Evolutionary conservation across 1,284 basidiomycete species (phyloP), one percentile per base, ranked within the genome.

Genomic region (Boletus subluridellus): DNA sequence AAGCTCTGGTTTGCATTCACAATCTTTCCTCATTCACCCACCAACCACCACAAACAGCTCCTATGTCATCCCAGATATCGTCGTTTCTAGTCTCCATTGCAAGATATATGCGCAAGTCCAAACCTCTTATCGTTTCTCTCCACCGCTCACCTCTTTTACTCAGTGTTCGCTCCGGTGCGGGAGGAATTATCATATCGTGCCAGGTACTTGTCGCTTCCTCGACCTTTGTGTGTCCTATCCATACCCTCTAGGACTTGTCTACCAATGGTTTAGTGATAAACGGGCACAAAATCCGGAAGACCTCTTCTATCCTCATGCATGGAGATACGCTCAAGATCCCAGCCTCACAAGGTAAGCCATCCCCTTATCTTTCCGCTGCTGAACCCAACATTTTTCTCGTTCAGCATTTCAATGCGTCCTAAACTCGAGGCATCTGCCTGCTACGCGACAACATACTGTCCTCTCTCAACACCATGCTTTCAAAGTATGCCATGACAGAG

Each of bases 201-300:
- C 85, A 89, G 73, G 88, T 89, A 68, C 17, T 28, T 28, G 30
- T 53, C 24, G 15, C 46, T 60, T 46, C 14, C 39, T 35, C 39
- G 15, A 24, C 5, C 30, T 26, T 17, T 10, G 11, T 46, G 10
- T 46, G 28, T 52, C 41, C 30, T 42, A 47, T 41, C 17, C 55
- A 62, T 63, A 41, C 37, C 24, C 39, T 54, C 47, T 38, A 92
- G 85, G 92, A 93, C 69, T 41, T 84, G 21, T 93, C 91, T 0
- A 83, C 84, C n/a, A 92, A 92, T 63, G 91, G 92, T 2, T 75
- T 92, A 41, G 69, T 82, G 37, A 76, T 92, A 53, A 94, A 94
- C 66, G 85, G 81, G 0, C 80, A 87, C 64, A 79, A 80, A 49
- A 82, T 92, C 47, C 79, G 80, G 46, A 86, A 84, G 67, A 76